Base-by-base conservation (phyloP, 768 basidiomycete genomes). In the Asterophora parasitica region DNA sequence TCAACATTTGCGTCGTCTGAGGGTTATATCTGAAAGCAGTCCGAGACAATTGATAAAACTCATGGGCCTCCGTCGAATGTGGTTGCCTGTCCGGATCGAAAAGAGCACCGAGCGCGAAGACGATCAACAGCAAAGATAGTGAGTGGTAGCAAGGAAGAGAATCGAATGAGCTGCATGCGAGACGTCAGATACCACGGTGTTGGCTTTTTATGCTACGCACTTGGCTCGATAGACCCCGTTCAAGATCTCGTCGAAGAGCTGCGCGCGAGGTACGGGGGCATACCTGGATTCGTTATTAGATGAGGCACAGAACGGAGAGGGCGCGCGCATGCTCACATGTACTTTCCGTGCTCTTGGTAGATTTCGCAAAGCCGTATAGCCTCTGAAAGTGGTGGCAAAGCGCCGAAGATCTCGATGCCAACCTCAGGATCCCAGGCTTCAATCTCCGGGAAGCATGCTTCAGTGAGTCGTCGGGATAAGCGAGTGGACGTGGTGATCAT, bases 71-170 rank as follows among this genome's bases (percentile, higher is more conserved):
- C 11, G 73, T 58, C 5, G 75, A 69, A 54, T 75, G 77, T 32
- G 79, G 67, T 1, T 73, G 72, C 6, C 63, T 60, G 40, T 65
- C 58, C 4, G 73, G 69, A 57, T 85, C 82, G 52, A 85, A 81
- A n/a, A 86, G 67, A 0, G 74, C 65, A 0, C 77, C 85, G 19
- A 89, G 71, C 4, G 85, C 78, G 52, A 90, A 81, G 10, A 88
- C 61, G 35, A 76, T 74, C 58, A 82, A 85, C 15, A 89, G 69
- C 20, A 88, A 70, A 0, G 84, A 71, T 12, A 87, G 65, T 1
- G 74, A 64, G 49, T 86, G 81, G n/a, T 74, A 65, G n/a, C 61
- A 63, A 7, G 68, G 59, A 38, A 72, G 53, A 6, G 54, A 56
- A 37, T 71, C 70, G 10, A 69, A 70, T 4, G 67, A 69, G 11